A percentile compares a stretch with the other conserved stretches of the same genome.
These are phyloP conservation scores for Ophiosphaerella narmari DNA, from an alignment of 2,329 filamentous ascomycete species.

Conservation along the genomic window DNA sequence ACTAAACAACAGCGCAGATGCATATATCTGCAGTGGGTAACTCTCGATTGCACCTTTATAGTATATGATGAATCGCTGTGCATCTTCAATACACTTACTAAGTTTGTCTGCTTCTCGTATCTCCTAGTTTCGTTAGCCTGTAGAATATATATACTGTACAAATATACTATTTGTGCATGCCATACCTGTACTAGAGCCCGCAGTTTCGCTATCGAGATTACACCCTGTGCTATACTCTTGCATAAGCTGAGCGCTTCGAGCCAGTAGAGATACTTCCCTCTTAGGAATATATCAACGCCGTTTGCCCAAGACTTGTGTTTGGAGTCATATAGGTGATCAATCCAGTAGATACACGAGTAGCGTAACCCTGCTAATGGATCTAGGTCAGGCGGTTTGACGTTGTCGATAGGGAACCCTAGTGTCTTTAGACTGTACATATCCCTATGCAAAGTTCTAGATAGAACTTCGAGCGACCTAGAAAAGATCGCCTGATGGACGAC, in stretches of 20 bases:
- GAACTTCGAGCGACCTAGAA: conserved; percentile 8
- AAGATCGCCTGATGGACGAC: neutral
- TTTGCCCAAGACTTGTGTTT: conserved; percentile 1
- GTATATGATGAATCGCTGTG: conserved; percentile 25
- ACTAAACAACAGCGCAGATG: conserved; percentile 26
- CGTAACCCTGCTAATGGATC: conserved; percentile 29
- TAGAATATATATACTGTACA: no score
- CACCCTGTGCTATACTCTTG: conserved; percentile 6
- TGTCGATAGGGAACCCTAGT: conserved; percentile 16
- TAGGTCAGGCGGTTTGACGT: conserved; percentile 23
- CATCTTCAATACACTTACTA: conserved; percentile 13
- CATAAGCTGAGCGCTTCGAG: conserved; percentile 9
- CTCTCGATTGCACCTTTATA: conserved; percentile 21
- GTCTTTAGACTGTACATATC: conserved; percentile 29
- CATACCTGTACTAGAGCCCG: neutral
- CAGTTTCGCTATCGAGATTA: conserved; percentile 11
- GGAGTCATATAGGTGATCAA: conserved; percentile 35
- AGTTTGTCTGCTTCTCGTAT: neutral
- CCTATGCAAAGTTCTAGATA: conserved; percentile 12
- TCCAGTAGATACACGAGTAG: conserved; percentile 41
- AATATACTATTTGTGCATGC: neutral
- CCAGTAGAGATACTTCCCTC: conserved; percentile 1
- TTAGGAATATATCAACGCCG: conserved; percentile 5
- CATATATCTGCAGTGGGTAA: conserved; percentile 29
- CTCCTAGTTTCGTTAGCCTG: no score